Evolutionary conservation across 2,329 filamentous ascomycete genomes (phyloP).

Genomic region (Aspergillus tanneri): DNA sequence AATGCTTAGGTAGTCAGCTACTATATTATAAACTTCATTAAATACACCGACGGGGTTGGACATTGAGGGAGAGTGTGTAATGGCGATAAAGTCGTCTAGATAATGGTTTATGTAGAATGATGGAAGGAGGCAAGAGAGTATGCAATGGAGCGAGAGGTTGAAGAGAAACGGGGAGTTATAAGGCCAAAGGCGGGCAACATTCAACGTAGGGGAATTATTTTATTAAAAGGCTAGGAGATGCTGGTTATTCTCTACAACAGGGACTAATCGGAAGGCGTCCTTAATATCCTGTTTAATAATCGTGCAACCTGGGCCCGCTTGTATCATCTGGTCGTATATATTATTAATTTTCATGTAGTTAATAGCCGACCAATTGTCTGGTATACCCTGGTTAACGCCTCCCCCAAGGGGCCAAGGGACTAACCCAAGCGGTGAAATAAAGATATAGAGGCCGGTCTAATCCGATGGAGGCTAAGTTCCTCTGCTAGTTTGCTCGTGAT

Average conservation of each 20-base stretch:
- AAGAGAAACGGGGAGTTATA: not conserved
- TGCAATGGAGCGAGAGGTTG: not conserved
- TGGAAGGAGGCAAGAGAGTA: not conserved
- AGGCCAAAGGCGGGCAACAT: not conserved
- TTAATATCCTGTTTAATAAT: not conserved
- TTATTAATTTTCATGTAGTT: not conserved
- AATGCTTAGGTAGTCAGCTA: not conserved
- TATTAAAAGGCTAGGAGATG: not conserved
- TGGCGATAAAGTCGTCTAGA: constrained; percentile 1
- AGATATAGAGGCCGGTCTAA: not conserved
- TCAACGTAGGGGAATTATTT: not conserved
- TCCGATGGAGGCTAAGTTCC: not conserved
- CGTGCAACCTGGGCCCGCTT: not conserved
- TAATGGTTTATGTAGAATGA: not conserved
- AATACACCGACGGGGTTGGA: not conserved
- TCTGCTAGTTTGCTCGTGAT: not conserved
- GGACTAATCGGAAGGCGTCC: constrained; percentile 1
- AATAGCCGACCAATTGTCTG: not conserved
- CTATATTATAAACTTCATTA: not conserved
- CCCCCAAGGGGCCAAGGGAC: not conserved
- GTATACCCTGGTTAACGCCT: not conserved
- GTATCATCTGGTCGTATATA: not conserved
- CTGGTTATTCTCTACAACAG: not conserved
- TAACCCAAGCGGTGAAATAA: not conserved
- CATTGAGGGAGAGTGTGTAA: not conserved